phyloP scores from a whole-genome alignment of 1,139 yeast genomes.

The Kodamaea anthophila region DNA sequence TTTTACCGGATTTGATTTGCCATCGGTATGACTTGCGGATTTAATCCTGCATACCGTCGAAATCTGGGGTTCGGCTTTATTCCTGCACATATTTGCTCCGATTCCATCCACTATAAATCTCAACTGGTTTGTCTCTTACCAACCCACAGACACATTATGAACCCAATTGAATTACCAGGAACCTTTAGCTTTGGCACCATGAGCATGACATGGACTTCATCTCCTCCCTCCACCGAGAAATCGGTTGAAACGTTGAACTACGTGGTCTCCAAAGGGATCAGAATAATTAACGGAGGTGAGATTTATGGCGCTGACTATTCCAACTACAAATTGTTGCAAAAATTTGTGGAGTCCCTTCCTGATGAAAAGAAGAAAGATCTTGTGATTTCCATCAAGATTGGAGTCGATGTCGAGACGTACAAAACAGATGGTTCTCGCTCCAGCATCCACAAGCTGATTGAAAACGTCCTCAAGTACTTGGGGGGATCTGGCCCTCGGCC shows the following conservation, averaged over 20 bases:
- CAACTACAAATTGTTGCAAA: slow-evolving; percentile 45
- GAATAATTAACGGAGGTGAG: slow-evolving; percentile 68
- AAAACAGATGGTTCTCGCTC: slow-evolving; percentile 47
- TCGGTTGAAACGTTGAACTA: slow-evolving; percentile 40
- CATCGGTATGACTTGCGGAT: too few relatives aligned
- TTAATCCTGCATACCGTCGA: too few relatives aligned
- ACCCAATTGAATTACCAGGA: too few relatives aligned
- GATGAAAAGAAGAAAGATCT: slow-evolving; percentile 47
- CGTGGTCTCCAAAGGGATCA: slow-evolving; percentile 34
- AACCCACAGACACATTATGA: too few relatives aligned
- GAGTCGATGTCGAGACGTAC: slow-evolving; percentile 26
- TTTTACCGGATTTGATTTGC: too few relatives aligned
- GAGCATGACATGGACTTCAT: slow-evolving; percentile 53
- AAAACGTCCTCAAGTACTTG: slow-evolving; percentile 39
- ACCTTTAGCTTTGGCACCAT: slow-evolving; percentile 55
- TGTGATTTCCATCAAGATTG: slow-evolving; percentile 66
- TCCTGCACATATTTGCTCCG: too few relatives aligned
- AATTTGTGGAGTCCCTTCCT: slow-evolving; percentile 46
- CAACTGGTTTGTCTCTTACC: too few relatives aligned
- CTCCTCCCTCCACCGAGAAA: slow-evolving; percentile 36
- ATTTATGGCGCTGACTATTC: slow-evolving; percentile 59
- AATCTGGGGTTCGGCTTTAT: too few relatives aligned
- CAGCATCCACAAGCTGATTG: slow-evolving; percentile 44
- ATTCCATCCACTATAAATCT: too few relatives aligned
- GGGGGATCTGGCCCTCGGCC: slow-evolving; percentile 14